Base-by-base conservation (phyloP, 352 stramenopile species). In the Pythium phragmiticola region DNA sequence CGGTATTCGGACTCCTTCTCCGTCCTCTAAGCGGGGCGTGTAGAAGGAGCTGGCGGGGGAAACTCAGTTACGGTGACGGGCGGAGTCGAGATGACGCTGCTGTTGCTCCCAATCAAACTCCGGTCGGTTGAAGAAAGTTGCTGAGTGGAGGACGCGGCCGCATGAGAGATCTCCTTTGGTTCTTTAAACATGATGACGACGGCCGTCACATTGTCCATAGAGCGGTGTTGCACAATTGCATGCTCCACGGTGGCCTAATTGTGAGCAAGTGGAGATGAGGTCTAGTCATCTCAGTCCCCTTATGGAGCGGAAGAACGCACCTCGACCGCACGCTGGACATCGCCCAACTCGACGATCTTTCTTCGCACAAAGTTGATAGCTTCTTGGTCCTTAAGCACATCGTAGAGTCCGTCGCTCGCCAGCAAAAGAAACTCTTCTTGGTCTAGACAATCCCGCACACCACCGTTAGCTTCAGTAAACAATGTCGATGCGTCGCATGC, bases 121-220 rank as follows among this genome's bases (percentile, higher is more conserved):
- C 47, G 16, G 23, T 30, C 57, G 2, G 41, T 49, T 12, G 62
- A 49, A 21, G 48, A 33, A 37, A 36, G 42, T 4, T 56, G 54
- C 23, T 19, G 11, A 7, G 42, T 59, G 1, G 41, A 19, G 0
- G 39, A 33, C 23, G 43, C 60, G 4, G 50, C 33, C 0, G 47
- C 3, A 58, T 62, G 0, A 52, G 57, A 46, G 36, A 91, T 68
- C 37, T 84, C 77, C 50, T 75, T 78, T 41, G 79, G 69, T 50
- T 89, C 73, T 68, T 92, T 89, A 58, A 94, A 90, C 80, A 94
- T 82, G 45, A 94, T 73, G 33, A 94, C 84, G 26, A 92, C 79
- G 36, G 81, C 87, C 8, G 86, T 94, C 62, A 94, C 86, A 59
- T 94, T 94, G 73, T 94, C 86, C 37, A 78, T 92, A 16, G 86